A percentile compares a stretch with the other conserved stretches of the same genome.
Evolutionary conservation across 2,329 filamentous ascomycete genomes (phyloP).

Genomic region (Boeremia exigua): DNA sequence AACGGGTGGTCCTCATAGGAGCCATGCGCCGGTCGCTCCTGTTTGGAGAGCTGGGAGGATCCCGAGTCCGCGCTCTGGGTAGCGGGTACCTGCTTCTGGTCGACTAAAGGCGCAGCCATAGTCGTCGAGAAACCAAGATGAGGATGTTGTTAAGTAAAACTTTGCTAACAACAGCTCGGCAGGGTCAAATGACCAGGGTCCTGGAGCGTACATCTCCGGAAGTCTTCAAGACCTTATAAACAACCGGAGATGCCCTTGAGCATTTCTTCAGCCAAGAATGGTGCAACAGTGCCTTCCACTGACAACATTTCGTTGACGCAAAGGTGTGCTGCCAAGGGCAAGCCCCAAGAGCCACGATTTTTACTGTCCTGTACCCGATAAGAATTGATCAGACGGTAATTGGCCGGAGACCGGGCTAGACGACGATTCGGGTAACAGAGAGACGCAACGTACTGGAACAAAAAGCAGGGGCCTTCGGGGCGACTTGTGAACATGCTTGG

Average conservation of each 20-base stretch:
- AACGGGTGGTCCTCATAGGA: slow-evolving; percentile 32
- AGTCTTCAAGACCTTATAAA: slow-evolving; percentile 22
- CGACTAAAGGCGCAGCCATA: slow-evolving; percentile 21
- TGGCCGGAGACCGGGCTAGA: background rate
- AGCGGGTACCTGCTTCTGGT: slow-evolving; percentile 26
- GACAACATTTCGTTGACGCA: slow-evolving; percentile 26
- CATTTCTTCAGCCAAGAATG: slow-evolving; percentile 19
- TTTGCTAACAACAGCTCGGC: slow-evolving; percentile 8
- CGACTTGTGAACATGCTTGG: background rate
- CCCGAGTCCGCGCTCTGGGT: slow-evolving; percentile 22
- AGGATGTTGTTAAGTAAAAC: slow-evolving; percentile 13
- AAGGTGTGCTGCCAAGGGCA: slow-evolving; percentile 13
- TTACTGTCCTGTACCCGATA: slow-evolving; percentile 7
- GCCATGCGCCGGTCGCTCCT: slow-evolving; percentile 15
- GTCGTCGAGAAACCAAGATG: slow-evolving; percentile 1
- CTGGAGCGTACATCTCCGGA: slow-evolving; percentile 13
- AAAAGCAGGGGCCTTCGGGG: background rate
- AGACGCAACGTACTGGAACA: background rate
- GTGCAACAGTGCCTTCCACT: slow-evolving; percentile 23
- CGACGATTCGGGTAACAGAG: background rate
- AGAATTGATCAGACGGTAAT: background rate
- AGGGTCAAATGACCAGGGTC: slow-evolving; percentile 12
- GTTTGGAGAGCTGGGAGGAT: slow-evolving; percentile 18
- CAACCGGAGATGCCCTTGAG: slow-evolving; percentile 9
- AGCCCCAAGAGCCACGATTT: slow-evolving; percentile 8